Conservation (phyloP, 768 basidiomycete species). For the Pluteus cervinus region DNA sequence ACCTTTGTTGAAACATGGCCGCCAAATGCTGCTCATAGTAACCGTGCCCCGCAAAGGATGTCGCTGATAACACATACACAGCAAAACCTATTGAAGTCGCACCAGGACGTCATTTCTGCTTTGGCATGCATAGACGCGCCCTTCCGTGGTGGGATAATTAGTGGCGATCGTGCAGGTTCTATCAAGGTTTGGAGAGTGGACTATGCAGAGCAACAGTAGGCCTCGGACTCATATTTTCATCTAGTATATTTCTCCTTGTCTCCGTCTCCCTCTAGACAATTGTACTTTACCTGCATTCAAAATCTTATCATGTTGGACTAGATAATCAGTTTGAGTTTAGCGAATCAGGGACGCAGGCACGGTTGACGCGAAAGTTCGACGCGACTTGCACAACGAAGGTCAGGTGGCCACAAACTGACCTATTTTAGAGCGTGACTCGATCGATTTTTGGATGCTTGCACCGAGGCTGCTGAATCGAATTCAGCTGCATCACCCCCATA, state of each 20-base stretch:
- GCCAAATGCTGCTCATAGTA: conserved; percentile 40
- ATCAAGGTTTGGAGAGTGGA: conserved; percentile 90
- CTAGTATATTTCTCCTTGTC: no score
- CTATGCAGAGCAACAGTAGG: conserved; percentile 26
- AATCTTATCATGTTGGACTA: conserved; percentile 2
- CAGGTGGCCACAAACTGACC: no score
- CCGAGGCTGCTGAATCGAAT: conserved; percentile 25
- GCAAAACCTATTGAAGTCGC: conserved; percentile 76
- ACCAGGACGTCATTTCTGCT: conserved; percentile 87
- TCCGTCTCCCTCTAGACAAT: no score
- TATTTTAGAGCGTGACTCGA: conserved; percentile 32
- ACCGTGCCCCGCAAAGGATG: conserved; percentile 69
- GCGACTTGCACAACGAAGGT: no score
- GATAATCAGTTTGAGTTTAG: no score
- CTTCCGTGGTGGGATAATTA: conserved; percentile 89
- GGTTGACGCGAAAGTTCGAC: no score
- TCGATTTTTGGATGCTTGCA: conserved; percentile 33
- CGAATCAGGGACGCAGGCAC: no score
- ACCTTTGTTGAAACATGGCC: conserved; percentile 64
- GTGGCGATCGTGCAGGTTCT: conserved; percentile 83
- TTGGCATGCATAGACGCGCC: conserved; percentile 87
- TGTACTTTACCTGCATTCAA: no score
- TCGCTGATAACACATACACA: conserved; percentile 78
- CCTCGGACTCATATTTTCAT: conserved; percentile 6
- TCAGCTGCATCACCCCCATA: conserved; percentile 21